A percentile compares a stretch with the other conserved stretches of the same genome.
phyloP scores from a whole-genome alignment of 108 stramenopile genomes.

The Nitzschia sp. region DNA sequence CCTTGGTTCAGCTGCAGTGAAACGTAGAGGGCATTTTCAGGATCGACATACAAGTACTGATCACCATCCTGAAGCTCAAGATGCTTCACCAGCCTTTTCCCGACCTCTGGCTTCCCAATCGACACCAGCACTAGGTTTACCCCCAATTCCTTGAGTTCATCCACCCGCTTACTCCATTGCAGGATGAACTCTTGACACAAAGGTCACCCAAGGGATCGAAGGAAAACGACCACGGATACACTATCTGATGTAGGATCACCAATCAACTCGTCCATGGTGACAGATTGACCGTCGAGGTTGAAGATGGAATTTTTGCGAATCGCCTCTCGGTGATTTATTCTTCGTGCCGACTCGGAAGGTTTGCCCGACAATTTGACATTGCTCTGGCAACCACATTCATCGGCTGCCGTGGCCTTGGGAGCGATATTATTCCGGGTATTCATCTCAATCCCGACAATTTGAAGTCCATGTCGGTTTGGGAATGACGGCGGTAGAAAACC shows the following conservation, averaged over 20 bases:
- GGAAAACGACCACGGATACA: conserved; percentile 59
- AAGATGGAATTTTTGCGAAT: conserved; percentile 37
- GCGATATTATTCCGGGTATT: no score
- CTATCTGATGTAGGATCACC: conserved; percentile 18
- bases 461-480: not conserved
- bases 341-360: conserved; percentile 43
- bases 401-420: not conserved
- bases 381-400: conserved; percentile 42
- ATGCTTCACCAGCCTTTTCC: conserved; percentile 55
- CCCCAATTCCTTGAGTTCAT: conserved; percentile 52
- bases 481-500: not conserved
- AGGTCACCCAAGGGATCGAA: conserved; percentile 80
- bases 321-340: conserved; percentile 45
- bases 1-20: conserved; percentile 58
- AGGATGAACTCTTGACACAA: conserved; percentile 84
- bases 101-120: conserved; percentile 71
- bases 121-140: conserved; percentile 58
- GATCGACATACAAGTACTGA: conserved; percentile 67
- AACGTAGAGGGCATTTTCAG: conserved; percentile 62
- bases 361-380: conserved; percentile 28
- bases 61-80: conserved; percentile 45
- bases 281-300: conserved; percentile 36
- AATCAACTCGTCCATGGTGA: conserved; percentile 37
- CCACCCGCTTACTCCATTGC: conserved; percentile 56
- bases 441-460: no score